phyloP scores from a whole-genome alignment of 352 stramenopile species.

The Halophytophthora polymorphica region DNA sequence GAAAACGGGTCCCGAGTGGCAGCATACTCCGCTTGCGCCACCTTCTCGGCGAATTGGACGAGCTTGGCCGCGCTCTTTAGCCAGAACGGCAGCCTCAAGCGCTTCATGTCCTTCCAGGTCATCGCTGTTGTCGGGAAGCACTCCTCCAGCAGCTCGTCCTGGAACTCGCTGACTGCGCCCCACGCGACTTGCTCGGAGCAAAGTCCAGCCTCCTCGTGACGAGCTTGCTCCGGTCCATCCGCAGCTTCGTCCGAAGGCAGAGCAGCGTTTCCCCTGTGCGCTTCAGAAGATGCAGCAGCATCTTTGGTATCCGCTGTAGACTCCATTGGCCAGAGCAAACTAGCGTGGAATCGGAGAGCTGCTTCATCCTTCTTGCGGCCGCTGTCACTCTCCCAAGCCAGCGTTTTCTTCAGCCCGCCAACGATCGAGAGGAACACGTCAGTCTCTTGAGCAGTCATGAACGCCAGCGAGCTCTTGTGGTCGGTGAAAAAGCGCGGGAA shows the following conservation, averaged over 20 bases:
- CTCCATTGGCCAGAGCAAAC: slow-evolving; percentile 59
- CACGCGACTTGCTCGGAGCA: slow-evolving; percentile 80
- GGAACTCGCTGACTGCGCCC: slow-evolving; percentile 62
- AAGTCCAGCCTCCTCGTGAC: slow-evolving; percentile 29
- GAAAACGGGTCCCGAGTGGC: slow-evolving; percentile 74
- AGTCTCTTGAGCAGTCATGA: slow-evolving; percentile 37
- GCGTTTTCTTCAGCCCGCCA: slow-evolving; percentile 40
- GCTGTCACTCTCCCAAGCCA: slow-evolving; percentile 61
- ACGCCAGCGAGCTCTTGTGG: slow-evolving; percentile 49
- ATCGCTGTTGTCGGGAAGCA: slow-evolving; percentile 49
- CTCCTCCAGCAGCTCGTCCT: slow-evolving; percentile 66
- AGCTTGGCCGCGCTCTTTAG: slow-evolving; percentile 56
- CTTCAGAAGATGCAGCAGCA: neutral
- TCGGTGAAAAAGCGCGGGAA: slow-evolving; percentile 54
- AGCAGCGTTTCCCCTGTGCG: neutral
- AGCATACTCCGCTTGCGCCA: slow-evolving; percentile 75
- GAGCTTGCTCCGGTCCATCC: neutral
- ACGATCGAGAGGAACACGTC: slow-evolving; percentile 55
- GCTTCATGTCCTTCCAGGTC: slow-evolving; percentile 66
- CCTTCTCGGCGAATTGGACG: slow-evolving; percentile 60
- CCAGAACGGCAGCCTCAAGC: slow-evolving; percentile 77
- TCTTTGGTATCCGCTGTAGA: neutral
- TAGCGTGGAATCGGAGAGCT: slow-evolving; percentile 66
- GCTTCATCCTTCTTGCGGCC: slow-evolving; percentile 65
- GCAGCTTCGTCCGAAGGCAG: slow-evolving; percentile 6